Conservation (phyloP, 345 rosid species). For the Populus tremula region DNA sequence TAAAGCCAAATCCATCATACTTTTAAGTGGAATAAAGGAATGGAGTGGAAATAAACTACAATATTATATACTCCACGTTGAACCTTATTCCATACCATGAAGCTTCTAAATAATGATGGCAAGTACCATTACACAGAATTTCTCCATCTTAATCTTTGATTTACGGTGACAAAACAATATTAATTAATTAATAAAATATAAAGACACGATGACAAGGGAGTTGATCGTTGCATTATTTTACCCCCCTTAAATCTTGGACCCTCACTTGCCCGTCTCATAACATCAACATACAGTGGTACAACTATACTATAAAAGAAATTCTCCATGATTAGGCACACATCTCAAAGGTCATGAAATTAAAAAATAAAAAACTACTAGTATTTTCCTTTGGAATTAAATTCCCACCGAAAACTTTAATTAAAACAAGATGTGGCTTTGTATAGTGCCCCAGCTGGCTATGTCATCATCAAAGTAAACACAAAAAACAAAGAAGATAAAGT, state of each 20-base stretch:
- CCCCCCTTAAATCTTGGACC: background rate
- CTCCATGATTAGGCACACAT: slow-evolving; percentile 10
- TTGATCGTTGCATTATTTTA: background rate
- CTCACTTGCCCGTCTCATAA: background rate
- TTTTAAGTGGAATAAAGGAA: too few species aligned
- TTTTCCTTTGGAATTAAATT: slow-evolving; percentile 15
- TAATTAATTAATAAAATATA: too few species aligned
- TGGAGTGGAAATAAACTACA: too few species aligned
- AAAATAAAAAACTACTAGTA: background rate
- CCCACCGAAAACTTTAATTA: background rate
- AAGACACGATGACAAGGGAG: background rate
- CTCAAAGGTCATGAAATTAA: background rate
- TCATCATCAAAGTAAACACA: slow-evolving; percentile 15
- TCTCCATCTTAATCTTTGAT: background rate
- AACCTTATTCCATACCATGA: background rate
- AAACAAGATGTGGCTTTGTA: background rate
- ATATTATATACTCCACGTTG: too few species aligned
- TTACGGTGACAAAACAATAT: background rate
- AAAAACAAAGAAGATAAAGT: slow-evolving; percentile 13
- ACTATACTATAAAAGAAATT: background rate
- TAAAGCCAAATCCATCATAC: too few species aligned
- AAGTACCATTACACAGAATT: background rate
- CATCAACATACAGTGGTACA: background rate
- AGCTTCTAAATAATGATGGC: too few species aligned
- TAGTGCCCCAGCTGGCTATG: slow-evolving; percentile 37